Percentiles rank a stretch among this genome's conserved stretches.
phyloP scores from a whole-genome alignment of 75 land plant species.

The Pseudotsuga menziesii region DNA sequence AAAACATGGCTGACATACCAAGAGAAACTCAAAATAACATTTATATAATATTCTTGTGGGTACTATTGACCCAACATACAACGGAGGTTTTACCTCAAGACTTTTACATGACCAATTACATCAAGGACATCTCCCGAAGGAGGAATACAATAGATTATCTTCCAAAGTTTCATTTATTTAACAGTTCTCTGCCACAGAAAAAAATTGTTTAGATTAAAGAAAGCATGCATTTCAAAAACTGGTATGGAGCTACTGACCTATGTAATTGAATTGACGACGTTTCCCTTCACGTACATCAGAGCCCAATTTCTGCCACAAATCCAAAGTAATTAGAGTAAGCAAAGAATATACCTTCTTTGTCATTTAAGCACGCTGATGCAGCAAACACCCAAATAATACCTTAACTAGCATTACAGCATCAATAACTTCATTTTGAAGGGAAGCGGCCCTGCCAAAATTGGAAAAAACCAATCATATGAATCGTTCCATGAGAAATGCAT shows the following conservation, averaged over 20 bases:
- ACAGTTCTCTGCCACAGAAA: neutral
- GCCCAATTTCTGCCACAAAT: slow-evolving; percentile 50
- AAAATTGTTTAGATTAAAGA: neutral
- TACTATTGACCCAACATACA: too few species aligned
- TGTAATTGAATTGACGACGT: slow-evolving; percentile 75
- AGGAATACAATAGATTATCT: too few species aligned
- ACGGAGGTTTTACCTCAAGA: too few species aligned
- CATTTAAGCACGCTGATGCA: neutral
- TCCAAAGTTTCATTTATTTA: too few species aligned
- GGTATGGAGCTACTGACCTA: slow-evolving; percentile 39
- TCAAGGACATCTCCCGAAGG: too few species aligned
- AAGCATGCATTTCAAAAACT: neutral
- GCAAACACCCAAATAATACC: slow-evolving; percentile 30
- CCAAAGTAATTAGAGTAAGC: neutral
- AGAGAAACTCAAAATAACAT: too few species aligned
- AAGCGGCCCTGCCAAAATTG: slow-evolving; percentile 67
- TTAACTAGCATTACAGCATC: slow-evolving; percentile 82
- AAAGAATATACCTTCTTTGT: neutral
- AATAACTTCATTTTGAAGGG: slow-evolving; percentile 59
- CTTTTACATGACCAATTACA: too few species aligned
- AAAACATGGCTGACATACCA: too few species aligned
- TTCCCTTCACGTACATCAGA: slow-evolving; percentile 80
- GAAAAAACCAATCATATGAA: neutral
- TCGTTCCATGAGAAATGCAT: too few species aligned
- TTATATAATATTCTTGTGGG: too few species aligned